Percentiles rank a stretch among this genome's conserved stretches.
phyloP scores from a whole-genome alignment of 495 filamentous ascomycete species.

The Aspergillus diversus region DNA sequence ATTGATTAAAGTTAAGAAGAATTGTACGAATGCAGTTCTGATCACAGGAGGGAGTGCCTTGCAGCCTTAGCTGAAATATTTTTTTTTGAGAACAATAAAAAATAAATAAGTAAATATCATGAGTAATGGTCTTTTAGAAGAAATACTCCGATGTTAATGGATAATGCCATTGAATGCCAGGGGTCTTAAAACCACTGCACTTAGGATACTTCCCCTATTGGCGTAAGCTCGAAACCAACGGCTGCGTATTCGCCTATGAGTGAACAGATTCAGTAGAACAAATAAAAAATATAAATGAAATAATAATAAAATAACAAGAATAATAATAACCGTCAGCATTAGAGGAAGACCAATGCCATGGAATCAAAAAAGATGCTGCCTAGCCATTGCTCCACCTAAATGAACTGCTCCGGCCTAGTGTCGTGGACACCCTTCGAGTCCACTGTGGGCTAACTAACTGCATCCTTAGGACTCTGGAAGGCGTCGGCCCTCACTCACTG shows the following conservation, averaged over 20 bases:
- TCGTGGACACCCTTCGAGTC: constrained; percentile 21
- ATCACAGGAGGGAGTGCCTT: not conserved
- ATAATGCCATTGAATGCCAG: constrained; percentile 5
- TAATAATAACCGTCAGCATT: constrained; percentile 6
- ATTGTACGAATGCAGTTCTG: not conserved
- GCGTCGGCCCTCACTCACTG: constrained; percentile 2
- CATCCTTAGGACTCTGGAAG: not conserved
- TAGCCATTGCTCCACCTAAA: constrained; percentile 24
- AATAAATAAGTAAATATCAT: constrained; percentile 6
- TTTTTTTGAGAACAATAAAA: not conserved
- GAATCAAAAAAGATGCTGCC: constrained; percentile 30
- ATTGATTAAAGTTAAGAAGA: constrained; percentile 5
- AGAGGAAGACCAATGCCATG: constrained; percentile 12
- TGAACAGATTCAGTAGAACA: not conserved
- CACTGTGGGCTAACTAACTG: constrained; percentile 21
- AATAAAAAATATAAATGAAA: constrained; percentile 8
- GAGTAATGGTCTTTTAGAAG: not conserved
- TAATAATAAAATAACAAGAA: constrained; percentile 8
- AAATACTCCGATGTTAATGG: not conserved
- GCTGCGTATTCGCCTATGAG: not conserved
- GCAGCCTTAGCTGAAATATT: not conserved
- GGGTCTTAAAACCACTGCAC: not conserved
- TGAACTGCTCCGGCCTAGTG: constrained; percentile 16
- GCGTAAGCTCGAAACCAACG: not conserved
- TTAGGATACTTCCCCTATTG: not conserved